phyloP scores from a whole-genome alignment of 163 green algal species.

The Trebouxia gelatinosa region DNA sequence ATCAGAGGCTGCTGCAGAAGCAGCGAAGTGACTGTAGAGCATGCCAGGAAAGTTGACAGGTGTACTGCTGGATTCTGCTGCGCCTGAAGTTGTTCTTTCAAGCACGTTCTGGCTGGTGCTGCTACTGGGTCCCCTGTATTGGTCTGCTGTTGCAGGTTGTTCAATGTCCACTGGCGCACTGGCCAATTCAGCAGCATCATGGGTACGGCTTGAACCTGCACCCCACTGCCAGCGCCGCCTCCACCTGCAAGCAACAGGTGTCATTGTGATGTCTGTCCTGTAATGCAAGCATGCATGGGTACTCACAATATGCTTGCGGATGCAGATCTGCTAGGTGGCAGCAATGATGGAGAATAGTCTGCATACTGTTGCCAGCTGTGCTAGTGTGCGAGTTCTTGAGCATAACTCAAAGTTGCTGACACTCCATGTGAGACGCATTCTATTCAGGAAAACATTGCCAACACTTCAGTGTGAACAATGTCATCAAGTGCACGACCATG shows the following conservation, averaged over 20 bases:
- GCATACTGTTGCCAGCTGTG: background rate
- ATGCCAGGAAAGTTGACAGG: slow-evolving; percentile 17
- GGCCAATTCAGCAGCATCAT: background rate
- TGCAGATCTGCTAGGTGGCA: background rate
- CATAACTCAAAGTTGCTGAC: background rate
- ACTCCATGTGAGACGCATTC: too few relatives aligned
- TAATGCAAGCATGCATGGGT: background rate
- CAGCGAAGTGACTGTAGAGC: slow-evolving; percentile 1
- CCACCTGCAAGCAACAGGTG: background rate
- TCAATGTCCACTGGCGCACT: slow-evolving; percentile 24
- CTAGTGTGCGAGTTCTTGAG: background rate
- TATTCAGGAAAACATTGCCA: too few relatives aligned
- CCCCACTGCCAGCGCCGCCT: slow-evolving; percentile 12
- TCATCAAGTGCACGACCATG: too few relatives aligned
- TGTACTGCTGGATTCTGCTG: background rate
- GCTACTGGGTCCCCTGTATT: background rate
- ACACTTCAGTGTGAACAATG: too few relatives aligned
- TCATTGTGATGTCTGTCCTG: background rate
- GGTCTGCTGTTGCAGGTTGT: background rate
- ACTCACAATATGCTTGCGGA: background rate
- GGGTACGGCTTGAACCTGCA: background rate
- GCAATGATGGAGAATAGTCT: background rate
- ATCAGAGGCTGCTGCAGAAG: background rate
- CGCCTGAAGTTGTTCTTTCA: background rate
- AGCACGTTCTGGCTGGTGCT: slow-evolving; percentile 3